Conservation (phyloP, 140 eudicot genomes). For the Anethum foeniculum region DNA sequence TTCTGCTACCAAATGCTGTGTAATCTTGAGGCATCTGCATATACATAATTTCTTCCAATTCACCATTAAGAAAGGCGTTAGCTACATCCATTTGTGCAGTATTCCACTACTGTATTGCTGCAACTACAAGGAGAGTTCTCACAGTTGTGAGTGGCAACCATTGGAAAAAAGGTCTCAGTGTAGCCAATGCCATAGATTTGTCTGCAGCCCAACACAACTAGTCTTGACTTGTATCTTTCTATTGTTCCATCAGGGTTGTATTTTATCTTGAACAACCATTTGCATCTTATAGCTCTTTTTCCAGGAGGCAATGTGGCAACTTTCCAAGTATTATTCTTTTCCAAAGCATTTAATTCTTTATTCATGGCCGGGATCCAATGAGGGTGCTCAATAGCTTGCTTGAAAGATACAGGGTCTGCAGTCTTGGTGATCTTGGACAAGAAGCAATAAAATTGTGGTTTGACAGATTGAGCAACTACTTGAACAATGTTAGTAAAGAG, state of each 20-base stretch:
- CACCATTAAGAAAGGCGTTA: not conserved
- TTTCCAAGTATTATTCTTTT: not conserved
- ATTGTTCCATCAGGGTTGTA: not conserved
- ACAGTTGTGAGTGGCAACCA: not conserved
- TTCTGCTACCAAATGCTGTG: too few relatives aligned
- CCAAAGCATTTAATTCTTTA: not conserved
- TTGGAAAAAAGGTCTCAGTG: not conserved
- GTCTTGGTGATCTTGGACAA: too few relatives aligned
- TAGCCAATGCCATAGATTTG: not conserved
- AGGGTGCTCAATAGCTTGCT: too few relatives aligned
- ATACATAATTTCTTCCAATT: not conserved
- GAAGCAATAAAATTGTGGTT: too few relatives aligned
- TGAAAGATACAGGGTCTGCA: too few relatives aligned
- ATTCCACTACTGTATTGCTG: not conserved
- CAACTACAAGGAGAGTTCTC: not conserved
- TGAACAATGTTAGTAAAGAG: too few relatives aligned
- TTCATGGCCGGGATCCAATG: not conserved
- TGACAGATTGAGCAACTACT: too few relatives aligned
- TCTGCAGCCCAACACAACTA: not conserved
- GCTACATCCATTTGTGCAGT: not conserved
- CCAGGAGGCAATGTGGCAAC: not conserved
- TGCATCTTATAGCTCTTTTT: not conserved
- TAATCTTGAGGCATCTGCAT: not conserved
- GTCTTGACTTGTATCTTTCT: not conserved
- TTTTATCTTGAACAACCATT: not conserved